Conservation (phyloP, 2,329 filamentous ascomycete species). For the Fusarium scirpi region DNA sequence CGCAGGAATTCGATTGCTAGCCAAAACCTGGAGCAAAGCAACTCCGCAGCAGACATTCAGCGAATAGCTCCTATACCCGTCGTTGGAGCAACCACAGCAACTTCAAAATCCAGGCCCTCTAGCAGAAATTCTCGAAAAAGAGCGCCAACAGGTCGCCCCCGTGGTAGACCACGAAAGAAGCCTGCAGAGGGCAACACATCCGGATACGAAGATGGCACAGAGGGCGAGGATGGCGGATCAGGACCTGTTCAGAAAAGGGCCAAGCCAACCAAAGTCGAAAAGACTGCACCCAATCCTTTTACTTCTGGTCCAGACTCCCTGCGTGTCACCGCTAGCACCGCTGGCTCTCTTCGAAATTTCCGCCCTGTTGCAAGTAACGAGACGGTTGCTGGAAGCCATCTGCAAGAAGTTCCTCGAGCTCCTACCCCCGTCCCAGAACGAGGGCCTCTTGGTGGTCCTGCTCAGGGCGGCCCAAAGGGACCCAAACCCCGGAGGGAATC, state of each 20-base stretch:
- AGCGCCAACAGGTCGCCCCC: conserved; percentile 65
- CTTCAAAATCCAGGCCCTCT: conserved; percentile 63
- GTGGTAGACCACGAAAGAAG: conserved; percentile 68
- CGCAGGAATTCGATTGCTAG: conserved; percentile 47
- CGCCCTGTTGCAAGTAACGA: conserved; percentile 73
- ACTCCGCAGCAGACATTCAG: conserved; percentile 48
- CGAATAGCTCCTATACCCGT: conserved; percentile 53
- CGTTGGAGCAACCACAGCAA: conserved; percentile 40
- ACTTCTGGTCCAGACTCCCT: conserved; percentile 82
- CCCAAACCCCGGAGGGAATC: conserved; percentile 70
- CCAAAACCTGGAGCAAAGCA: conserved; percentile 32
- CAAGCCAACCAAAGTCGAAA: conserved; percentile 79
- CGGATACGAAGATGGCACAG: conserved; percentile 75
- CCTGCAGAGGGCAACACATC: conserved; percentile 75
- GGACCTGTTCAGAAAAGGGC: conserved; percentile 73
- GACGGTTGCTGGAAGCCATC: conserved; percentile 60
- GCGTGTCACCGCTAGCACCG: conserved; percentile 89
- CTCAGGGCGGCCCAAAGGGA: conserved; percentile 50
- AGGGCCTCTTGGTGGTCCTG: conserved; percentile 44
- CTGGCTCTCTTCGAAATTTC: conserved; percentile 87
- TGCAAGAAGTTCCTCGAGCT: conserved; percentile 79
- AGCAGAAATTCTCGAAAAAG: conserved; percentile 67
- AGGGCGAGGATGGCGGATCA: conserved; percentile 65
- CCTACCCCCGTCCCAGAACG: conserved; percentile 78
- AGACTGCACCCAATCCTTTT: conserved; percentile 78